Conservation (phyloP, 306 rosid species). For the Cucumis melo region DNA sequence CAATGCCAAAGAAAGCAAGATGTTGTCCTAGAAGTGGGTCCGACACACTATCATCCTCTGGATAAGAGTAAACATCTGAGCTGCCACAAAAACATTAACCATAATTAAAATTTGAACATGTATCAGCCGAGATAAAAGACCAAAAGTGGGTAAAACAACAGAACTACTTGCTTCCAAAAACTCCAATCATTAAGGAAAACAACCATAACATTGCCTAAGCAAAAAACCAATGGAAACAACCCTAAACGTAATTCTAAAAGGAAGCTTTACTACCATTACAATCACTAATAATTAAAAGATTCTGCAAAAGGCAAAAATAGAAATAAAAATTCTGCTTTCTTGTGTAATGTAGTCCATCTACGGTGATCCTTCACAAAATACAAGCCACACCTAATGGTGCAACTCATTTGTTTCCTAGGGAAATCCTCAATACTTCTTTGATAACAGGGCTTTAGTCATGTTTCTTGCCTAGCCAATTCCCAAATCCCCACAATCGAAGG, state of each 20-base stretch:
- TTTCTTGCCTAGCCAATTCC: neutral
- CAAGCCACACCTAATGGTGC: neutral
- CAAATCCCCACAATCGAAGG: neutral
- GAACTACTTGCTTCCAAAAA: neutral
- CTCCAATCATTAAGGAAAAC: neutral
- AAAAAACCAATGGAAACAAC: neutral
- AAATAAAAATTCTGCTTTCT: neutral
- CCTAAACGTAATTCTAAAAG: neutral
- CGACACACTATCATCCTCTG: slow-evolving; percentile 83
- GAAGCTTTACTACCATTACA: neutral
- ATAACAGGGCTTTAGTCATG: neutral
- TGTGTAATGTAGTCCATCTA: neutral
- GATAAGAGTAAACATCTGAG: slow-evolving; percentile 95
- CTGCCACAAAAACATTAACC: slow-evolving; percentile 58
- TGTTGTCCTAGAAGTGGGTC: slow-evolving; percentile 87
- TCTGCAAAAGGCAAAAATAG: neutral
- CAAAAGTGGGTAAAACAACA: neutral
- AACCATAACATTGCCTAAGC: neutral
- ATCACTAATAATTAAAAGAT: neutral
- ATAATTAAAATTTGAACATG: slow-evolving; percentile 27
- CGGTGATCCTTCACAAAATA: neutral
- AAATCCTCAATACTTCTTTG: neutral
- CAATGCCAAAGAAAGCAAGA: slow-evolving; percentile 87
- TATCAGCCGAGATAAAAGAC: neutral
- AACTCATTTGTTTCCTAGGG: neutral